phyloP scores from a whole-genome alignment of 2,329 filamentous ascomycete genomes.

The Apiospora arundinis region DNA sequence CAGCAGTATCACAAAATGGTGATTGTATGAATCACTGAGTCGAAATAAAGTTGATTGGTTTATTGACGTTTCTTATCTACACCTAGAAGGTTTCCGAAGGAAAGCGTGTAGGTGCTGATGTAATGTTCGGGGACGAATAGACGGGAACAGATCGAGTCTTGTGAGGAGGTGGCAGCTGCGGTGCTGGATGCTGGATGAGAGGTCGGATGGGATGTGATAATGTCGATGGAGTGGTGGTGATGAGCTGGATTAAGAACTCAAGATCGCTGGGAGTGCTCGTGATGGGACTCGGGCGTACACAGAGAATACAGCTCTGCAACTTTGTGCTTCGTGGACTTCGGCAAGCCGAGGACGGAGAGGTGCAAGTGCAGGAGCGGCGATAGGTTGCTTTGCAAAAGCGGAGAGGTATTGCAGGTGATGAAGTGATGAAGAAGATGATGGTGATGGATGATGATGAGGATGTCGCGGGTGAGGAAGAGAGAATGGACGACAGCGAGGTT shows the following conservation, averaged over 20 bases:
- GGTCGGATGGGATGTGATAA: constrained; percentile 24
- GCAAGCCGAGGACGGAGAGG: constrained; percentile 16
- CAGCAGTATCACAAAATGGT: constrained; percentile 31
- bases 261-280: constrained; percentile 26
- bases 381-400: constrained; percentile 9
- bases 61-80: constrained; percentile 73
- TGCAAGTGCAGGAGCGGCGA: constrained; percentile 7
- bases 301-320: constrained; percentile 15
- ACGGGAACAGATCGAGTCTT: constrained; percentile 38
- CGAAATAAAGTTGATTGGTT: constrained; percentile 50
- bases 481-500: constrained; percentile 26
- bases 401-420: constrained; percentile 9
- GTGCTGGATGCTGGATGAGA: constrained; percentile 36
- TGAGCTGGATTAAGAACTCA: constrained; percentile 25
- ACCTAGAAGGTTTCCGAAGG: constrained; percentile 84
- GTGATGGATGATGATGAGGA: constrained; percentile 28
- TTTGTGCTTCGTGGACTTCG: constrained; percentile 11
- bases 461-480: constrained; percentile 28
- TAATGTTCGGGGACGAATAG: constrained; percentile 53
- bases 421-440: constrained; percentile 8
- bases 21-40: constrained; percentile 43
- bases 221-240: constrained; percentile 22
- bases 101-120: constrained; percentile 97
- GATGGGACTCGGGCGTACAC: constrained; percentile 19
- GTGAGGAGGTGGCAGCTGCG: constrained; percentile 25